phyloP scores from a whole-genome alignment of 495 filamentous ascomycete genomes.

The Aspergillus homomorphus region DNA sequence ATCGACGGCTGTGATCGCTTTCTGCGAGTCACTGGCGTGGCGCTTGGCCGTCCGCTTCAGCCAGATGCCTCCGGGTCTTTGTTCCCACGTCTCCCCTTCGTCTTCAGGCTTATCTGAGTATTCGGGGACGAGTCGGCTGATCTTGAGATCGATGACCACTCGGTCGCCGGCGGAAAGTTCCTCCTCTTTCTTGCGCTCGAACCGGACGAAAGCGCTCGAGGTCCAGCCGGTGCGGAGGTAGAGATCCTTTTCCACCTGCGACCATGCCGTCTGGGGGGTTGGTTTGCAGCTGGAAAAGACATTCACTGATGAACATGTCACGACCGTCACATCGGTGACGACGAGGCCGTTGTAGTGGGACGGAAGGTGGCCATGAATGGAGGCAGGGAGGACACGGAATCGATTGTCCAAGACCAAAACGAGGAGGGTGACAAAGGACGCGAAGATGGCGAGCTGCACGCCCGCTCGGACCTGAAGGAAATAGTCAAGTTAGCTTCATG shows the following conservation, averaged over 20 bases:
- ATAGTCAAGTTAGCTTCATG: neutral
- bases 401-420: constrained; percentile 77
- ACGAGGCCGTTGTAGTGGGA: constrained; percentile 75
- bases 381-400: constrained; percentile 76
- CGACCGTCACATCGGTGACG: constrained; percentile 87
- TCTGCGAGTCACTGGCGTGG: constrained; percentile 73
- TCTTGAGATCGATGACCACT: constrained; percentile 77
- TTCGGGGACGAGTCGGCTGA: constrained; percentile 73
- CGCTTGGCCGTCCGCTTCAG: constrained; percentile 73
- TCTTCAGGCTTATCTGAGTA: constrained; percentile 52
- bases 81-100: constrained; percentile 73
- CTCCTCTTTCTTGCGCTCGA: constrained; percentile 84
- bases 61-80: constrained; percentile 78
- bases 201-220: constrained; percentile 76
- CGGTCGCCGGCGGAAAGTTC: constrained; percentile 72
- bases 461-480: constrained; percentile 65
- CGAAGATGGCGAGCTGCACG: constrained; percentile 70
- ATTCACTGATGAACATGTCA: constrained; percentile 71
- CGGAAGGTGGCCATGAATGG: constrained; percentile 78
- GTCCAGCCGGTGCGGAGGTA: constrained; percentile 73
- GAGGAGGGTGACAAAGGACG: constrained; percentile 61
- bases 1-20: constrained; percentile 79
- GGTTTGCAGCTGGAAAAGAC: constrained; percentile 76
- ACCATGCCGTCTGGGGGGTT: constrained; percentile 66
- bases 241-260: constrained; percentile 87